These are phyloP conservation scores for Coemansia asiatica DNA, from an alignment of 192 early-diverging fungal species.

Conservation along the genomic window DNA sequence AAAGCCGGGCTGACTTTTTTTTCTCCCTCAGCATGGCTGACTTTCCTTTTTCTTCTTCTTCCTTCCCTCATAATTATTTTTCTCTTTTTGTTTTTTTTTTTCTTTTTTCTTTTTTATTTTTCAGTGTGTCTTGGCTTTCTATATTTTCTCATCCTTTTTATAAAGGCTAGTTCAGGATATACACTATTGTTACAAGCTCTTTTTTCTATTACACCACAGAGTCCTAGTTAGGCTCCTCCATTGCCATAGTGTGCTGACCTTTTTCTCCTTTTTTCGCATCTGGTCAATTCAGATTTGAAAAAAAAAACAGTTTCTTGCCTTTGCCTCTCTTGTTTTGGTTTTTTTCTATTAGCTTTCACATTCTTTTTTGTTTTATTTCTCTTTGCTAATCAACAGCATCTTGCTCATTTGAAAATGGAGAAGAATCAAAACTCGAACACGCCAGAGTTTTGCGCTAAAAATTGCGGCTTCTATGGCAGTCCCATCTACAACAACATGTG, in stretches of 20 bases:
- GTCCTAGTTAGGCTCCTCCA: neutral
- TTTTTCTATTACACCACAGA: neutral
- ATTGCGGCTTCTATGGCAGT: conserved; percentile 75
- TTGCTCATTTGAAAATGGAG: conserved; percentile 58
- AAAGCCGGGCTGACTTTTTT: neutral
- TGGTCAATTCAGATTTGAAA: conserved; percentile 1
- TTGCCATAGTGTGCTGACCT: too few species aligned
- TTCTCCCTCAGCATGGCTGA: neutral
- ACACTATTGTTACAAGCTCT: neutral
- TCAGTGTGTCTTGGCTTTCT: conserved; percentile 4
- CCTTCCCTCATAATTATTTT: neutral
- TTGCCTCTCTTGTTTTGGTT: neutral
- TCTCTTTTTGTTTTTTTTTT: conserved; percentile 15
- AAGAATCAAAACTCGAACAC: conserved; percentile 63
- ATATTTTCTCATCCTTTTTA: conserved; percentile 1
- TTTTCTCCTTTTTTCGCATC: conserved; percentile 13
- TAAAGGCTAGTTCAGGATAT: neutral
- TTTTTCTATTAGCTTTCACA: neutral
- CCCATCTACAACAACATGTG: conserved; percentile 72
- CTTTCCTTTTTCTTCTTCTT: conserved; percentile 8
- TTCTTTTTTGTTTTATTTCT: neutral
- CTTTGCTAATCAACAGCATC: neutral
- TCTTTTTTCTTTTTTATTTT: conserved; percentile 13
- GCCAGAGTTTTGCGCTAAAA: conserved; percentile 64
- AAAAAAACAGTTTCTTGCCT: conserved; percentile 3